phyloP scores from a whole-genome alignment of 768 basidiomycete species.

The Cubamyces lactineus region DNA sequence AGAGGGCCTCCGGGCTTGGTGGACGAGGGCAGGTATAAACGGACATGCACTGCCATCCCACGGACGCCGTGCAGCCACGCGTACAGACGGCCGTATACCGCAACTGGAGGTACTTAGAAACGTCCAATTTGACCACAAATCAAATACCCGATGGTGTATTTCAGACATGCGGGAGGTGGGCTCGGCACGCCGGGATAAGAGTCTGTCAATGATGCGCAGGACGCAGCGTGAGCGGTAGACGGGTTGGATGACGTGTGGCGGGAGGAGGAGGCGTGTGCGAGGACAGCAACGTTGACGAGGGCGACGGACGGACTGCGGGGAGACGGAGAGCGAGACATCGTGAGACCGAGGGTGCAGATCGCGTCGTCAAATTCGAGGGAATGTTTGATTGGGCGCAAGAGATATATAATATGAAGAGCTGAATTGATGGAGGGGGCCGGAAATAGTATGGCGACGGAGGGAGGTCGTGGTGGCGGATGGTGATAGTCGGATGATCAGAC shows the following conservation, averaged over 20 bases:
- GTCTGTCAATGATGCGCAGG: background rate
- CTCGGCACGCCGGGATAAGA: conserved; percentile 8
- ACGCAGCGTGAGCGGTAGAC: background rate
- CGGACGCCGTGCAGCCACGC: conserved; percentile 5
- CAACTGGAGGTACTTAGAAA: background rate
- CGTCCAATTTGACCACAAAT: conserved; percentile 17
- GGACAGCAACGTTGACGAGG: background rate
- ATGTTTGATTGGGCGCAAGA: conserved; percentile 9
- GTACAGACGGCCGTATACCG: background rate
- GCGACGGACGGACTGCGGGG: conserved; percentile 2
- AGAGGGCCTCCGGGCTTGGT: background rate
- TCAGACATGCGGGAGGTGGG: background rate
- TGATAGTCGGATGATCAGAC: conserved; percentile 11
- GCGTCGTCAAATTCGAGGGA: conserved; percentile 19
- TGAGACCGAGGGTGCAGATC: conserved; percentile 20
- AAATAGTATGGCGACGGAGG: too few species aligned
- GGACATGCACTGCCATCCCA: conserved; percentile 1
- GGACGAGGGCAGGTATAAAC: background rate
- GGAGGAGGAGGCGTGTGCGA: background rate
- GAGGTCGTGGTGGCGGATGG: background rate
- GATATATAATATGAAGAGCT: background rate
- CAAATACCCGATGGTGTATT: background rate
- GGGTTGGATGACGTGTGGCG: background rate
- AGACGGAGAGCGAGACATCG: conserved; percentile 7
- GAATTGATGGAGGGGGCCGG: too few species aligned